These are phyloP conservation scores for Corynespora cassiicola DNA, from an alignment of 2,329 filamentous ascomycete genomes.

Conservation along the genomic window DNA sequence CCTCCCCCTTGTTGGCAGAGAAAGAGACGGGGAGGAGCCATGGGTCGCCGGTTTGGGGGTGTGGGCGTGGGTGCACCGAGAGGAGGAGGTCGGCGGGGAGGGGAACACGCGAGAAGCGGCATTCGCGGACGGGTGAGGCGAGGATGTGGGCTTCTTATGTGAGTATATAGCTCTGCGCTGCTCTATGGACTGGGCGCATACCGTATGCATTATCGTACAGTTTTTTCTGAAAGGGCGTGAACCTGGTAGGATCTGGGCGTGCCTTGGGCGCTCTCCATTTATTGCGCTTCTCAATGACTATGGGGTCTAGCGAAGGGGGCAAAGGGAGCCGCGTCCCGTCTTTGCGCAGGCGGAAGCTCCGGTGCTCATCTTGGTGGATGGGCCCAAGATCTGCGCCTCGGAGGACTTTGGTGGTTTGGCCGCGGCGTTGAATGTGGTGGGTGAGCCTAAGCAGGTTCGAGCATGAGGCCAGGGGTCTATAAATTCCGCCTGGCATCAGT, in stretches of 20 bases:
- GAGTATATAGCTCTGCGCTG: conserved; percentile 4
- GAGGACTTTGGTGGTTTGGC: conserved; percentile 17
- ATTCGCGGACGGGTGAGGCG: conserved; percentile 65
- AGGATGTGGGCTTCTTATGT: conserved; percentile 64
- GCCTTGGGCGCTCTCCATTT: conserved; percentile 49
- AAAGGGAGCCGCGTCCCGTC: conserved; percentile 50
- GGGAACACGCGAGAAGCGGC: conserved; percentile 54
- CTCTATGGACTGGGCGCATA: conserved; percentile 39
- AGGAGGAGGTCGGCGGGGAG: conserved; percentile 71
- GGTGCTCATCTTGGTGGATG: conserved; percentile 35
- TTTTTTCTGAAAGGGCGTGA: conserved; percentile 62
- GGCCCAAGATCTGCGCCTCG: conserved; percentile 34
- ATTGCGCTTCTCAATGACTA: conserved; percentile 42
- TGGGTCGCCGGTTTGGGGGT: conserved; percentile 59
- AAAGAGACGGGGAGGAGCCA: conserved; percentile 63
- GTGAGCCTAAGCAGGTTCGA: conserved; percentile 16
- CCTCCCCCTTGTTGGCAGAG: conserved; percentile 19
- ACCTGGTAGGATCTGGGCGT: conserved; percentile 48
- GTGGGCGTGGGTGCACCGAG: conserved; percentile 62
- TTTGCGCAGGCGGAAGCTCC: conserved; percentile 40
- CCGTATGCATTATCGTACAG: conserved; percentile 70
- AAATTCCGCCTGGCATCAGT: conserved; percentile 38
- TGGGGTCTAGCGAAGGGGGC: conserved; percentile 56
- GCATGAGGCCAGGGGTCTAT: conserved; percentile 23
- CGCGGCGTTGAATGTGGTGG: conserved; percentile 15